Percentiles rank a stretch among this genome's conserved stretches.
Conservation (phyloP, 2,329 filamentous ascomycete species). For the Neofusicoccum sp. region DNA sequence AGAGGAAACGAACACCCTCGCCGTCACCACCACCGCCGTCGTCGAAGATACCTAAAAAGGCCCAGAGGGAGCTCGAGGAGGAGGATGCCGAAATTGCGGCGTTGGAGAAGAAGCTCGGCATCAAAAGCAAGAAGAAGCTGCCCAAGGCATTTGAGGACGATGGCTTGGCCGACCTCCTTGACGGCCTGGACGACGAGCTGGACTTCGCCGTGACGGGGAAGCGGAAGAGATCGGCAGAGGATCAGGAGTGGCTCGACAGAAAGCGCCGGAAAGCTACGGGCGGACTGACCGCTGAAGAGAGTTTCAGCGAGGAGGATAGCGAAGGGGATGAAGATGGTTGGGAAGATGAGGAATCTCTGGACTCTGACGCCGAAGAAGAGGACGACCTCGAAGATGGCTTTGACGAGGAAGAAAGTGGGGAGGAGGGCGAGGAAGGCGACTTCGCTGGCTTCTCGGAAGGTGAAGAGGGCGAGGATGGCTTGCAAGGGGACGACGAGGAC, state of each 20-base stretch:
- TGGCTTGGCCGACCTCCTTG: constrained; percentile 75
- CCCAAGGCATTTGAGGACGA: constrained; percentile 76
- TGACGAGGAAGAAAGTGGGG: constrained; percentile 21
- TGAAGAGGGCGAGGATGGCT: constrained; percentile 24
- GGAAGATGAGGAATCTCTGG: constrained; percentile 25
- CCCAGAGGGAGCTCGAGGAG: constrained; percentile 63
- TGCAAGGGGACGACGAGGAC: constrained; percentile 29
- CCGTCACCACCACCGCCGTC: constrained; percentile 23
- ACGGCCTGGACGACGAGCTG: constrained; percentile 58
- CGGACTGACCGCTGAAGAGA: constrained; percentile 30
- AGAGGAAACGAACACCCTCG: constrained; percentile 5
- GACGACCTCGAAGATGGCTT: constrained; percentile 22
- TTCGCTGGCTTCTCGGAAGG: constrained; percentile 17
- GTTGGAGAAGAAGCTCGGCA: constrained; percentile 82
- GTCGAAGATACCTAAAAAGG: constrained; percentile 35
- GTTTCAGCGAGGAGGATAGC: constrained; percentile 24
- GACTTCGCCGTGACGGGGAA: constrained; percentile 48
- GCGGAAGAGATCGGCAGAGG: constrained; percentile 55
- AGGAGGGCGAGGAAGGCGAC: constrained; percentile 37
- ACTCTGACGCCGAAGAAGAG: constrained; percentile 27
- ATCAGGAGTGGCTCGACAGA: constrained; percentile 57
- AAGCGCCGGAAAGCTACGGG: constrained; percentile 55
- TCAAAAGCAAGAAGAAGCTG: constrained; percentile 72
- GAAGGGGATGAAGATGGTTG: constrained; percentile 34
- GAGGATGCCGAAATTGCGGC: constrained; percentile 88